Conservation (phyloP, 495 filamentous ascomycete species). For the Parathielavia appendiculata region DNA sequence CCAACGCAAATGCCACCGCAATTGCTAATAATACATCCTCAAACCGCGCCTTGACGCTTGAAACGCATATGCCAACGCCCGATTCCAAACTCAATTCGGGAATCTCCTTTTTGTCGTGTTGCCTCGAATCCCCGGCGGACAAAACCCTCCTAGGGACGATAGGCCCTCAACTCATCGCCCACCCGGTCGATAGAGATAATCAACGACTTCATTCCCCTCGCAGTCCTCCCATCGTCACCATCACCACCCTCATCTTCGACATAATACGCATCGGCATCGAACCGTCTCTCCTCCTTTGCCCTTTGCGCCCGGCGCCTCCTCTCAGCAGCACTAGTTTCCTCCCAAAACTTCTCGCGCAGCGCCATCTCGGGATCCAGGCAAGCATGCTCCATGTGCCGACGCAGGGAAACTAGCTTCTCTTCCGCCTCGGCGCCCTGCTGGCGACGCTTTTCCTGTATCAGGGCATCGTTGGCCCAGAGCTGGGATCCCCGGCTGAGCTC, state of each 20-base stretch:
- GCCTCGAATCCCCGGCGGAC: neutral
- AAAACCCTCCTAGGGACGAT: slow-evolving; percentile 7
- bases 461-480: slow-evolving; percentile 20
- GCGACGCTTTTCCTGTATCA: slow-evolving; percentile 14
- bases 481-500: neutral
- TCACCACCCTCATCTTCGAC: neutral
- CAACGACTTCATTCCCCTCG: slow-evolving; percentile 11
- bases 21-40: neutral
- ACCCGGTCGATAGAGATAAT: slow-evolving; percentile 18
- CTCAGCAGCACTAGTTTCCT: slow-evolving; percentile 23
- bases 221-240: neutral
- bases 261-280: slow-evolving; percentile 11
- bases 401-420: slow-evolving; percentile 8
- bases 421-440: slow-evolving; percentile 12
- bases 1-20: slow-evolving; percentile 3
- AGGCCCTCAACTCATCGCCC: slow-evolving; percentile 12
- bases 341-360: slow-evolving; percentile 20
- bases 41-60: neutral
- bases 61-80: neutral
- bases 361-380: slow-evolving; percentile 12
- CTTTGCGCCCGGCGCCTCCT: slow-evolving; percentile 9
- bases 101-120: neutral
- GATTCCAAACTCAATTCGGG: neutral
- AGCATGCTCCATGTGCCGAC: slow-evolving; percentile 19
- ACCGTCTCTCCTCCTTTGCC: slow-evolving; percentile 3